phyloP scores from a whole-genome alignment of 176 grass and related monocot genomes.

The Zizania latifolia region DNA sequence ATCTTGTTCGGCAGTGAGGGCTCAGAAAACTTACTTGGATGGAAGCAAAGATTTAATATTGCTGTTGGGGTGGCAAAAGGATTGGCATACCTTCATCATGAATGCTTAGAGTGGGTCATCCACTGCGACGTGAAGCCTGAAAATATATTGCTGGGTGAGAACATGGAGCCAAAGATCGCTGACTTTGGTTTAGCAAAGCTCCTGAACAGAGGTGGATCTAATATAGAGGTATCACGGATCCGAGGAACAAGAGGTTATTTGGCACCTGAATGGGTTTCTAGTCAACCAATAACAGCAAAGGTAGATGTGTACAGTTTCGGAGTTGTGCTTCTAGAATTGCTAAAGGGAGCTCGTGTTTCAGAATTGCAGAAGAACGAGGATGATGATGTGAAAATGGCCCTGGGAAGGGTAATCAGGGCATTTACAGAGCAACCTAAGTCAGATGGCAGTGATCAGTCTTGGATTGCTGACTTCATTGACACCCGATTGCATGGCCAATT shows the following conservation, averaged over 20 bases:
- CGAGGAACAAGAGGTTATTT: constrained; percentile 30
- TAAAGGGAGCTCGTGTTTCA: constrained; percentile 17
- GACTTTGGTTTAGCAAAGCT: constrained; percentile 40
- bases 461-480: constrained; percentile 29
- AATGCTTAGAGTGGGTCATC: constrained; percentile 47
- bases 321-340: constrained; percentile 34
- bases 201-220: constrained; percentile 16
- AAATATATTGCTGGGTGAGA: constrained; percentile 35
- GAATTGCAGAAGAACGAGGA: constrained; percentile 10
- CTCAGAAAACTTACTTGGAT: constrained; percentile 14
- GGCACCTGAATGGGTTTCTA: neutral
- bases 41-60: constrained; percentile 42
- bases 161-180: constrained; percentile 33
- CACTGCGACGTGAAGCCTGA: constrained; percentile 47
- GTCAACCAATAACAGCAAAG: constrained; percentile 16
- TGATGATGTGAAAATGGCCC: neutral
- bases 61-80: constrained; percentile 43
- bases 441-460: neutral
- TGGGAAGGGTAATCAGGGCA: neutral
- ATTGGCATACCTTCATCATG: constrained; percentile 47
- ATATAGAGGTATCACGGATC: constrained; percentile 15
- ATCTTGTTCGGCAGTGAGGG: no score
- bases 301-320: constrained; percentile 37
- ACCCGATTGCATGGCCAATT: neutral
- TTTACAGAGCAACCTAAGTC: constrained; percentile 19